Evolutionary conservation across 805 yeast genomes (phyloP), one percentile per base, ranked within the genome.

Genomic region (Spathaspora gorwiae): DNA sequence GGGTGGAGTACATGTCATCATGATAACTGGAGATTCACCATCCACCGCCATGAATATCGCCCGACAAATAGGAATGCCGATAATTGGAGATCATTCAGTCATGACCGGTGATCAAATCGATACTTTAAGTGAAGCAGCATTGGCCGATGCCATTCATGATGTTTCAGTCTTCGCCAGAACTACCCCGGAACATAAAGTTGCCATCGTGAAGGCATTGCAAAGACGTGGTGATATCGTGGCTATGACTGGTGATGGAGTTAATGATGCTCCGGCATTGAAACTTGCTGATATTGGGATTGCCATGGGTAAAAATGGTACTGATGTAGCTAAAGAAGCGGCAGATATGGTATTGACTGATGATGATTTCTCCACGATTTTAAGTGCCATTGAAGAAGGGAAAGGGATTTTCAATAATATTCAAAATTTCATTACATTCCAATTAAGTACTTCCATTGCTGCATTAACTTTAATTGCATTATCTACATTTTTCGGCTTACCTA

Each of bases 211-310:
- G 58, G 97, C 97, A 0, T 73, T 90, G 51, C 95, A 90, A 63
- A 78, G 80, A 62, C 79, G 95, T 61, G 97, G 97, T 42, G 96
- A 92, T 63, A 83, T 92, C 50, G 98, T 92, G 43, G 99, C 97
- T 24, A 90, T 92, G 97, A 90, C 98, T n/a, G 99, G 99, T 55
- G 98, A 90, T 67, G 98, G 98, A 68, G 97, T 92, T 11, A 90
- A 90, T 64, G 98, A 90, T 72, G 98, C 98, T 0, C 98, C 98
- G n/a, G 97, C 98, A 5, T 75, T 92, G 55, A 90, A 92, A 62
- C 75, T 90, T 54, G 97, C 98, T 2, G 97, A 90, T 67, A 90
- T 90, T 55, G 98, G 98, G 58, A 88, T 92, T 54, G 84, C 96
- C 11, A 90, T 90, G 94, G 94, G 90, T 48, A 80, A 80, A 54